phyloP scores from a whole-genome alignment of 331 rosid genomes.

The Acacia concinna region DNA sequence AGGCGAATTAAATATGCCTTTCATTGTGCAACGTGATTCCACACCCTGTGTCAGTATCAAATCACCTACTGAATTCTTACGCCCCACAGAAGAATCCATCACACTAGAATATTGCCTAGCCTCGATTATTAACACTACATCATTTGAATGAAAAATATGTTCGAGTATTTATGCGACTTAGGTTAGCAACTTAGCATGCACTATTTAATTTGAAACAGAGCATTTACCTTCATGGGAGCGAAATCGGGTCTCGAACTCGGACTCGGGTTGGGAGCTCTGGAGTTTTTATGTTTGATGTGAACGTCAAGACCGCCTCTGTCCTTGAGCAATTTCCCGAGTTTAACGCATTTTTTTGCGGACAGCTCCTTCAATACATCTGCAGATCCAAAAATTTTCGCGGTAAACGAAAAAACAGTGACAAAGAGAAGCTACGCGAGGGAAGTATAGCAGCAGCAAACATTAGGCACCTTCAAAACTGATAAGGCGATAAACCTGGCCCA shows the following conservation, averaged over 20 bases:
- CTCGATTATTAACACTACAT: background rate
- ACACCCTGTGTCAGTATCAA: background rate
- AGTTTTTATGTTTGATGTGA: constrained; percentile 47
- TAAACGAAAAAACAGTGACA: background rate
- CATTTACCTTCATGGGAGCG: constrained; percentile 33
- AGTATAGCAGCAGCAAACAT: background rate
- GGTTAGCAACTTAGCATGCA: too few species aligned
- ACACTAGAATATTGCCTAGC: background rate
- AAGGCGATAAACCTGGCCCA: constrained; percentile 85
- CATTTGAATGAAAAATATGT: background rate
- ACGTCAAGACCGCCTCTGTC: constrained; percentile 53
- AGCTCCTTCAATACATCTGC: constrained; percentile 92
- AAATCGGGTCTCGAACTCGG: constrained; percentile 32
- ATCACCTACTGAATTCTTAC: background rate
- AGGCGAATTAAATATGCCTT: constrained; percentile 17
- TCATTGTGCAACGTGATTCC: constrained; percentile 19
- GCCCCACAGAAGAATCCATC: background rate
- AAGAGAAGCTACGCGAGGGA: background rate
- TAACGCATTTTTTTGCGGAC: constrained; percentile 77
- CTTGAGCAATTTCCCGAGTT: constrained; percentile 69
- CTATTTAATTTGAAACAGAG: background rate
- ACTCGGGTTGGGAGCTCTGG: constrained; percentile 38
- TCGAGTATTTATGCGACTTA: background rate
- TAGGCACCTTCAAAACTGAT: constrained; percentile 73
- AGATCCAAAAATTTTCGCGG: background rate